These are phyloP conservation scores for Boletus semigastroideus DNA, from an alignment of 1,284 basidiomycete species.

Conservation along the genomic window DNA sequence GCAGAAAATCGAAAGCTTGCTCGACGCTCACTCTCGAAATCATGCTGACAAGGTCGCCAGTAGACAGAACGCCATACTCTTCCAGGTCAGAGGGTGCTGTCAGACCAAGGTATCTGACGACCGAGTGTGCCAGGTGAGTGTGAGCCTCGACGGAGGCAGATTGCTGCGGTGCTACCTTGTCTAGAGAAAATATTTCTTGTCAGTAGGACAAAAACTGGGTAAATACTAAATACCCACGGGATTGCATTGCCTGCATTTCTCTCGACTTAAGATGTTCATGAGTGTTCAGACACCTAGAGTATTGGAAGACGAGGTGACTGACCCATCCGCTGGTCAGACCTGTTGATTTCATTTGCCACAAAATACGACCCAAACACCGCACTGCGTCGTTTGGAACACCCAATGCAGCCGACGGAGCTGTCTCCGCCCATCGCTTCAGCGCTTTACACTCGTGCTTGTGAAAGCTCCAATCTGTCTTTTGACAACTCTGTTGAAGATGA, in stretches of 20 bases:
- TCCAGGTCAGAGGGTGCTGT: conserved; percentile 57
- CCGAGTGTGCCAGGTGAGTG: conserved; percentile 66
- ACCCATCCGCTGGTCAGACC: conserved; percentile 63
- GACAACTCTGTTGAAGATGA: conserved; percentile 57
- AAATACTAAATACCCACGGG: conserved; percentile 51
- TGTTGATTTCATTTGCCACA: conserved; percentile 64
- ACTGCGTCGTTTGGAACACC: conserved; percentile 70
- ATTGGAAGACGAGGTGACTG: conserved; percentile 26
- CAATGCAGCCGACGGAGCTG: conserved; percentile 46
- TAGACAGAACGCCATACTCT: conserved; percentile 54
- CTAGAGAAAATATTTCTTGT: conserved; percentile 42
- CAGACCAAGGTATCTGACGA: conserved; percentile 66
- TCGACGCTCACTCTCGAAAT: conserved; percentile 59
- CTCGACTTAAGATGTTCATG: conserved; percentile 45
- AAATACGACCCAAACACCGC: conserved; percentile 71
- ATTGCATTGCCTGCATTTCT: conserved; percentile 72
- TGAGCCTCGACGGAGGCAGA: conserved; percentile 53
- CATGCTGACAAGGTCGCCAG: conserved; percentile 64
- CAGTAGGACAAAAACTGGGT: neutral
- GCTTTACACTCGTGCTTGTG: conserved; percentile 81
- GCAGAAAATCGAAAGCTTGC: neutral
- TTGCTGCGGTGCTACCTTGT: conserved; percentile 38
- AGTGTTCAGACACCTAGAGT: neutral
- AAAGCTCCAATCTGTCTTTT: conserved; percentile 70
- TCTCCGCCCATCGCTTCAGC: conserved; percentile 54